phyloP scores from a whole-genome alignment of 225 moss, liverwort and hornwort species.

The Climacium dendroides region DNA sequence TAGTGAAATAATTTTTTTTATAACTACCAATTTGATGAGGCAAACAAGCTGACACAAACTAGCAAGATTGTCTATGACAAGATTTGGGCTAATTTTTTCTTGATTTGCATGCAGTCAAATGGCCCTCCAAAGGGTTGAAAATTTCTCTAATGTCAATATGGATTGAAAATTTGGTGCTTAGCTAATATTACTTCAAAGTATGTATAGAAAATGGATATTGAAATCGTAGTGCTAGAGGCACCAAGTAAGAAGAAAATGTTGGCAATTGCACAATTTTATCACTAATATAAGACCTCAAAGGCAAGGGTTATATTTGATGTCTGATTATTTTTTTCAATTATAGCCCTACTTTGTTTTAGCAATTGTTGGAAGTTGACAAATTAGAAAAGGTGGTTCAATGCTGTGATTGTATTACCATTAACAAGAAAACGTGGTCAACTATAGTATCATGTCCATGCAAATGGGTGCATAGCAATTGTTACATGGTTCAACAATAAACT shows the following conservation, averaged over 20 bases:
- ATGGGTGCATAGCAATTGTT: rapidly evolving
- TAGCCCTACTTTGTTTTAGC: neutral
- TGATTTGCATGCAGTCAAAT: no score
- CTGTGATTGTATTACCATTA: neutral
- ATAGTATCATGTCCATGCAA: neutral
- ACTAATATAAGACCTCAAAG: neutral
- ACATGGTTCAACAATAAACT: neutral
- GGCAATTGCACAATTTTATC: neutral
- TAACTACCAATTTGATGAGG: no score
- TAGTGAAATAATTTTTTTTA: no score
- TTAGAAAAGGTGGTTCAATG: rapidly evolving
- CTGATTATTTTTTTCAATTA: neutral
- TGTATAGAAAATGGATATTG: neutral
- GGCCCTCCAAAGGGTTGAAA: no score
- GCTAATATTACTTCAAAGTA: neutral
- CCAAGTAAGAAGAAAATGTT: neutral
- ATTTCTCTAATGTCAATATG: neutral
- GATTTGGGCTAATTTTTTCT: no score
- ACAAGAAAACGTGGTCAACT: neutral
- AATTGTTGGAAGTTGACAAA: neutral
- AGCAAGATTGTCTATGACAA: no score
- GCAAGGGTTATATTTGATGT: neutral
- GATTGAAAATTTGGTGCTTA: neutral
- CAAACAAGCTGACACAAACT: no score
- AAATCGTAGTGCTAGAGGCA: no score